phyloP scores from a whole-genome alignment of 768 basidiomycete species.

The Pisolithus microcarpus region DNA sequence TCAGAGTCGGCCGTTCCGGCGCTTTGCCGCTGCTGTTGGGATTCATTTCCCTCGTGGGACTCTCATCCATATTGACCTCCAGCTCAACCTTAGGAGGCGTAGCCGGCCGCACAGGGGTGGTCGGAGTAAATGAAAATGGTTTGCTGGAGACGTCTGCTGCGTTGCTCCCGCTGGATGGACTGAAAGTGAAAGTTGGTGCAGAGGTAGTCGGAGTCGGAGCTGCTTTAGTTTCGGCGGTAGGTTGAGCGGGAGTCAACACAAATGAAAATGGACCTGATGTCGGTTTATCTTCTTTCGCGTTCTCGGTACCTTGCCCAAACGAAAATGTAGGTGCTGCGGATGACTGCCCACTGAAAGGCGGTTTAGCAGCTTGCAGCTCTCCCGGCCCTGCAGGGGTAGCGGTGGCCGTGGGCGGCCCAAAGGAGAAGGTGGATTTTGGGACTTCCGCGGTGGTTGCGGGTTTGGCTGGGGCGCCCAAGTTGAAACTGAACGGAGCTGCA shows the following conservation, averaged over 20 bases:
- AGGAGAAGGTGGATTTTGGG: conserved; percentile 28
- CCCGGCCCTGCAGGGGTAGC: conserved; percentile 6
- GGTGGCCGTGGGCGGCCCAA: conserved; percentile 19
- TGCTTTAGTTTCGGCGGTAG: conserved; percentile 30
- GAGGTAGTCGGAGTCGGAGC: conserved; percentile 27
- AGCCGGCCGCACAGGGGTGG: conserved; percentile 38
- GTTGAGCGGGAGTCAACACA: conserved; percentile 25
- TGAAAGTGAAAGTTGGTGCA: conserved; percentile 41
- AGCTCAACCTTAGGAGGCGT: conserved; percentile 63
- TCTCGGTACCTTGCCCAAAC: conserved; percentile 32
- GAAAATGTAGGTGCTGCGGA: conserved; percentile 29
- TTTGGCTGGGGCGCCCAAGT: conserved; percentile 21
- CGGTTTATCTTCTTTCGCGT: conserved; percentile 21
- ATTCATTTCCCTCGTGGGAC: conserved; percentile 60
- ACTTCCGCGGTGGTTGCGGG: conserved; percentile 16
- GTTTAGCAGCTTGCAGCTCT: conserved; percentile 33
- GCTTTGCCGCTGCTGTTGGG: conserved; percentile 32
- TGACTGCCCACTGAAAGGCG: conserved; percentile 31
- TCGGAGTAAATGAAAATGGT: conserved; percentile 47
- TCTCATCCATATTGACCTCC: conserved; percentile 78
- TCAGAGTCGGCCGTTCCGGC: conserved; percentile 34
- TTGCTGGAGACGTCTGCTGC: conserved; percentile 41
- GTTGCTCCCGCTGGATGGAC: conserved; percentile 29
- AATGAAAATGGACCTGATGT: conserved; percentile 19
- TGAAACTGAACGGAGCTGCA: conserved; percentile 11